phyloP scores from a whole-genome alignment of 2,329 filamentous ascomycete species.

The Erysiphe neolycopersici region DNA sequence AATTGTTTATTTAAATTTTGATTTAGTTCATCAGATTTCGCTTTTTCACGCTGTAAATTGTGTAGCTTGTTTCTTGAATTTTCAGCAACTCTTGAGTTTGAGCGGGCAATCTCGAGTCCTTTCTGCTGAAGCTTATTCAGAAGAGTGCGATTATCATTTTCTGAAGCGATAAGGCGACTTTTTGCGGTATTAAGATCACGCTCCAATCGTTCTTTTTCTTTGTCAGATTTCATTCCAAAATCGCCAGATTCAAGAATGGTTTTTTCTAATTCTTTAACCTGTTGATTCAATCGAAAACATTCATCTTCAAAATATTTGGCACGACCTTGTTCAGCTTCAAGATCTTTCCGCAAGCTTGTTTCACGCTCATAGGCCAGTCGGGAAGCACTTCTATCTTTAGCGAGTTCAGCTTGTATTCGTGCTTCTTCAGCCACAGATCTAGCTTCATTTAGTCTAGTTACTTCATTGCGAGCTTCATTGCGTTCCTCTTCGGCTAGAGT shows the following conservation, averaged over 20 bases:
- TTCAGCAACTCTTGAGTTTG: conserved; percentile 63
- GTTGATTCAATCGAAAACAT: conserved; percentile 43
- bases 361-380: conserved; percentile 59
- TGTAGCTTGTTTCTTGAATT: conserved; percentile 52
- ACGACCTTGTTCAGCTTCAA: conserved; percentile 52
- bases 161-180: conserved; percentile 66
- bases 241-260: conserved; percentile 72
- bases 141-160: conserved; percentile 88
- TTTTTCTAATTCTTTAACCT: conserved; percentile 67
- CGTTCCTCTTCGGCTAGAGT: conserved; percentile 61
- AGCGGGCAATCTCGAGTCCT: conserved; percentile 81
- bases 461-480: conserved; percentile 67
- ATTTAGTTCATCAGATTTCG: conserved; percentile 58
- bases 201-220: conserved; percentile 80
- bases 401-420: conserved; percentile 54
- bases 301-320: conserved; percentile 59
- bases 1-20: conserved; percentile 59
- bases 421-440: conserved; percentile 71
- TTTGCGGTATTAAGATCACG: conserved; percentile 77
- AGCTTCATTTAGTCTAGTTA: conserved; percentile 55
- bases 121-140: conserved; percentile 96
- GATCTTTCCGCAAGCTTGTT: conserved; percentile 46
- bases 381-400: conserved; percentile 55
- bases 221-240: conserved; percentile 72
- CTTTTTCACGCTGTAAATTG: conserved; percentile 59